These are phyloP conservation scores for Phycomyces nitens DNA, from an alignment of 192 early-diverging fungal genomes.

Conservation along the genomic window DNA sequence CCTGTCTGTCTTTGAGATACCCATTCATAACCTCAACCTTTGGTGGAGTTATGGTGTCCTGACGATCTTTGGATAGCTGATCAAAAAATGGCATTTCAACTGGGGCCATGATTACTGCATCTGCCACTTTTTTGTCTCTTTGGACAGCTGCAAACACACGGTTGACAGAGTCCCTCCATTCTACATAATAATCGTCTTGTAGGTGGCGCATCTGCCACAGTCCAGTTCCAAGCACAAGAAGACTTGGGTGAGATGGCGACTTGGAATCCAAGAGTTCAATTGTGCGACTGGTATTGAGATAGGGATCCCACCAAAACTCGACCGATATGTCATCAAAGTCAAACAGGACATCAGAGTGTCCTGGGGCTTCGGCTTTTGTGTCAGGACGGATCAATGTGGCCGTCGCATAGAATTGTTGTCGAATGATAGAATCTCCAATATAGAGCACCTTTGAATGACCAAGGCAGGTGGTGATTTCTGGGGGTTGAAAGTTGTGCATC, in stretches of 20 bases:
- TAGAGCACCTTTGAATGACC: slow-evolving; percentile 46
- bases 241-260: slow-evolving; percentile 16
- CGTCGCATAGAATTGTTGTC: slow-evolving; percentile 57
- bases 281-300: slow-evolving; percentile 48
- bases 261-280: slow-evolving; percentile 13
- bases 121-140: slow-evolving; percentile 34
- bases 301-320: slow-evolving; percentile 77
- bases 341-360: slow-evolving; percentile 43
- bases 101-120: slow-evolving; percentile 33
- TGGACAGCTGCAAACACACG: slow-evolving; percentile 26
- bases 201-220: slow-evolving; percentile 64
- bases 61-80: slow-evolving; percentile 45
- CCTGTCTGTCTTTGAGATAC: slow-evolving; percentile 39
- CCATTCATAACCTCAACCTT: slow-evolving; percentile 52
- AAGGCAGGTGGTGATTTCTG: slow-evolving; percentile 47
- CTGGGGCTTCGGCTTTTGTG: slow-evolving; percentile 24
- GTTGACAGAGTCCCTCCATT: slow-evolving; percentile 46
- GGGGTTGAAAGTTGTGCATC: slow-evolving; percentile 47
- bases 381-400: slow-evolving; percentile 42
- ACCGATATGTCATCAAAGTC: slow-evolving; percentile 38
- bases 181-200: slow-evolving; percentile 35
- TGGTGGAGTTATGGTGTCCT: slow-evolving; percentile 37
- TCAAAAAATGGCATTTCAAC: slow-evolving; percentile 41
- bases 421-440: slow-evolving; percentile 67
- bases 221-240: slow-evolving; percentile 55